Evolutionary conservation across 1,284 basidiomycete genomes (phyloP), one percentile per base, ranked within the genome.

Genomic region (Mixia osmundae): DNA sequence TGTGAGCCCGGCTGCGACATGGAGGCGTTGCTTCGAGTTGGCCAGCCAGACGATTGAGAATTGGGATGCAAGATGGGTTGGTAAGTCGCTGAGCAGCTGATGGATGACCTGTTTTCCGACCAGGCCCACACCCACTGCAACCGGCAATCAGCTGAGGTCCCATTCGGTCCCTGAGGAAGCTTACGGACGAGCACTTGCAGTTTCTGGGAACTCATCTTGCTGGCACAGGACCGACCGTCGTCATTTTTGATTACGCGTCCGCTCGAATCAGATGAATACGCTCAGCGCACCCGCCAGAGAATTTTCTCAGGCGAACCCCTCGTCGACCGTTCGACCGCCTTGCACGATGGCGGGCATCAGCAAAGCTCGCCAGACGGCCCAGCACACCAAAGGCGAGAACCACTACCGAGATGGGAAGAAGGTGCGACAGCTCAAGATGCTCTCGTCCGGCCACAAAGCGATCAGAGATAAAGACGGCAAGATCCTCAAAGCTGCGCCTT

Each of bases 401-500:
- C 48, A 49, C 40, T 52, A 48, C 39, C 44, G 50, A 16, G 50
- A 50, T 39, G 47, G 44, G 30, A 91, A 89, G 56, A 64, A 71
- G 46, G 79, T 72, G 22, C 63, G 65, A 25, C 63, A 73, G 42
- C 67, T 83, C 37, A 89, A 87, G 64, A 76, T 94, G 76, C 67
- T 89, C 46, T 42, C 45, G 3, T 78, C 68, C 47, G 75, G 82
- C 41, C 80, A 80, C 30, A 85, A 83, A 60, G 71, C 85, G 38
- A 66, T 87, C 26, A 67, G 80, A 32, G 78, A 89, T 60, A 69
- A 68, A 49, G 75, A 82, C 47, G 85, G 85, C 39, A 87, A 80
- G 57, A 74, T 94, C 50, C 68, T 78, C 47, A 65, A 87, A 58
- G 80, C 79, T 33, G 85, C 87, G 42, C 77, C 76, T 2, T 94